Evolutionary conservation across 139 green algal species (phyloP).

Genomic region (Dunaliella sp.): DNA sequence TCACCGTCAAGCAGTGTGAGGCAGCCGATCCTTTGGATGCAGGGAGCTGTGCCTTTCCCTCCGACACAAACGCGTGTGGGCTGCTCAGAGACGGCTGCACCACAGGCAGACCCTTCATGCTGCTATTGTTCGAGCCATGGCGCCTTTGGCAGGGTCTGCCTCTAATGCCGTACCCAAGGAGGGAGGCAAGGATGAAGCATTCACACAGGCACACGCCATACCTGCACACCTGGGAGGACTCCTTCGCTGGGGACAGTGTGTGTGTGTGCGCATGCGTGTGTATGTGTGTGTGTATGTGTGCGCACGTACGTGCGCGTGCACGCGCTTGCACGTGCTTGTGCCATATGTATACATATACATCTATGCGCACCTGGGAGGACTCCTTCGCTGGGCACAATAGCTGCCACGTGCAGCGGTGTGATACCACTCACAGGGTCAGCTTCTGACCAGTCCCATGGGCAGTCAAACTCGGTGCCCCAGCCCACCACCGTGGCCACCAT

Average conservation of each 20-base stretch:
- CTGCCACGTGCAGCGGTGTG: slow-evolving; percentile 14
- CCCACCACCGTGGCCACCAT: slow-evolving; percentile 12
- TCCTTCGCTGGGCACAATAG: neutral
- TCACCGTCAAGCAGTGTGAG: too few species aligned
- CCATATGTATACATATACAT: neutral
- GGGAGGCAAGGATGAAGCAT: too few species aligned
- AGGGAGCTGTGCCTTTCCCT: too few species aligned
- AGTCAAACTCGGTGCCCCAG: neutral
- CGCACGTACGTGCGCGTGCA: neutral
- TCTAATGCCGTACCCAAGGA: too few species aligned
- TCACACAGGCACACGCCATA: too few species aligned
- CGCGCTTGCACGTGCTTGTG: neutral
- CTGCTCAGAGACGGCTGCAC: too few species aligned
- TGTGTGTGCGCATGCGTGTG: neutral
- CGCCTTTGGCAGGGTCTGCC: too few species aligned
- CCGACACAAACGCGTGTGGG: too few species aligned
- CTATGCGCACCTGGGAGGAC: neutral
- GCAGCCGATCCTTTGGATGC: too few species aligned
- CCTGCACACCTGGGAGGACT: neutral
- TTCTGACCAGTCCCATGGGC: slow-evolving; percentile 11
- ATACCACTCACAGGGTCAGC: slow-evolving; percentile 9
- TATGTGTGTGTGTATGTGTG: neutral
- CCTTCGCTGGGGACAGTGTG: neutral
- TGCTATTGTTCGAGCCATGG: too few species aligned
- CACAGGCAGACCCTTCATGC: too few species aligned